Evolutionary conservation across 176 grass and related monocot genomes (phyloP).

Genomic region (Stipa capillata): DNA sequence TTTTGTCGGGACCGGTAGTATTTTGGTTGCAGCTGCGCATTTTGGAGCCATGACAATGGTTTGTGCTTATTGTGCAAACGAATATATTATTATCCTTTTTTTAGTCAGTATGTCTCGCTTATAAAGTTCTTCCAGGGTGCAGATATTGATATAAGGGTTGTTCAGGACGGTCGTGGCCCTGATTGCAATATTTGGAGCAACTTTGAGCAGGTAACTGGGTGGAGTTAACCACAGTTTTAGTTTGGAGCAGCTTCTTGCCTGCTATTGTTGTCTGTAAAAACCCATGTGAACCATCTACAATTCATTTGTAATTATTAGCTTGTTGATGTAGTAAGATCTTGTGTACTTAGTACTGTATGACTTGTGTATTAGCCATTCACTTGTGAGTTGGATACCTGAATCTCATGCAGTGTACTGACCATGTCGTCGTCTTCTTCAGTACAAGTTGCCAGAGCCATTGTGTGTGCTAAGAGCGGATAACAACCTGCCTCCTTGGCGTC

Average conservation of each 20-base stretch:
- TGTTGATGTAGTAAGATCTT: not conserved
- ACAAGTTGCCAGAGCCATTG: slow-evolving; percentile 78
- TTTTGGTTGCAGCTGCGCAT: slow-evolving; percentile 89
- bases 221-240: not conserved
- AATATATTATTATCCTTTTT: not conserved
- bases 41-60: slow-evolving; percentile 99
- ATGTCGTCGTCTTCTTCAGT: slow-evolving; percentile 55
- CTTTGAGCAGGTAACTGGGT: slow-evolving; percentile 75
- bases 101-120: slow-evolving; percentile 1
- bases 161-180: slow-evolving; percentile 84
- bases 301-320: not conserved
- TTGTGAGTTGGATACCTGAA: too few relatives aligned
- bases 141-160: slow-evolving; percentile 99
- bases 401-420: too few relatives aligned
- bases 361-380: too few relatives aligned
- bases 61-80: slow-evolving; percentile 12
- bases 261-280: not conserved
- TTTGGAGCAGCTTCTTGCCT: not conserved
- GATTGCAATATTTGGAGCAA: slow-evolving; percentile 98
- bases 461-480: slow-evolving; percentile 86
- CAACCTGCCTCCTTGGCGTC: slow-evolving; percentile 87
- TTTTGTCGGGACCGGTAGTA: slow-evolving; percentile 90
- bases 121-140: slow-evolving; percentile 71
- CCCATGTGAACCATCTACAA: not conserved
- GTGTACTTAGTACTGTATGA: too few relatives aligned